Evolutionary conservation across 1,139 yeast genomes (phyloP).

Genomic region (Kodamaea fungicola): DNA sequence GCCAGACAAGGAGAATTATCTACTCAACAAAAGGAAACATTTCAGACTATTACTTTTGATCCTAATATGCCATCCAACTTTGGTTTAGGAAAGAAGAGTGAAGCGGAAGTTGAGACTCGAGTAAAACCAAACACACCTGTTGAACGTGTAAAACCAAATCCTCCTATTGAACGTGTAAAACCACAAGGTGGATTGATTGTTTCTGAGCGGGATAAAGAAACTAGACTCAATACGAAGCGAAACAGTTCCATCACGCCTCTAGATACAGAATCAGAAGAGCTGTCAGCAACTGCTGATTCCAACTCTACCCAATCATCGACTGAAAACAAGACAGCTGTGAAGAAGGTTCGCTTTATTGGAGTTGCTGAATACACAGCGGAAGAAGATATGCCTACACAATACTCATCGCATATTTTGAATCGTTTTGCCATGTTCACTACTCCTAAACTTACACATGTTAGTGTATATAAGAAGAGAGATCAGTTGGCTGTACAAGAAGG

Average conservation of each 20-base stretch:
- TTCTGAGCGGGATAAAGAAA: slow-evolving; percentile 26
- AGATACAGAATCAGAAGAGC: slow-evolving; percentile 9
- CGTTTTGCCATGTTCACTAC: slow-evolving; percentile 40
- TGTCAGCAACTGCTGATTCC: slow-evolving; percentile 7
- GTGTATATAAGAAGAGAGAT: slow-evolving; percentile 35
- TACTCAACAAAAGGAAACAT: slow-evolving; percentile 37
- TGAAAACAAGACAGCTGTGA: slow-evolving; percentile 12
- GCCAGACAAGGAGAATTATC: slow-evolving; percentile 37
- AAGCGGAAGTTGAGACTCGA: slow-evolving; percentile 8
- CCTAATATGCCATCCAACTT: slow-evolving; percentile 36
- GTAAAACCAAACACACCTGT: background rate
- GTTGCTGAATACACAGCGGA: slow-evolving; percentile 50
- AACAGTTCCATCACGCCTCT: slow-evolving; percentile 17
- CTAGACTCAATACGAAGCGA: slow-evolving; percentile 30
- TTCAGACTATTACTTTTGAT: slow-evolving; percentile 39
- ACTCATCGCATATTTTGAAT: slow-evolving; percentile 44
- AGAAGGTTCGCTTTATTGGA: slow-evolving; percentile 51
- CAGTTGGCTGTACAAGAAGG: slow-evolving; percentile 52
- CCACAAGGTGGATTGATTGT: slow-evolving; percentile 3
- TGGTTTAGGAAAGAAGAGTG: slow-evolving; percentile 21
- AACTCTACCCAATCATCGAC: slow-evolving; percentile 12
- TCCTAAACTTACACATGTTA: slow-evolving; percentile 16
- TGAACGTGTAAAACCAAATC: slow-evolving; percentile 3
- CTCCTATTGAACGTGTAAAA: slow-evolving; percentile 1
- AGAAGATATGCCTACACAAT: slow-evolving; percentile 55